Base-by-base conservation (phyloP, 495 filamentous ascomycete species). In the Neurospora africana region DNA sequence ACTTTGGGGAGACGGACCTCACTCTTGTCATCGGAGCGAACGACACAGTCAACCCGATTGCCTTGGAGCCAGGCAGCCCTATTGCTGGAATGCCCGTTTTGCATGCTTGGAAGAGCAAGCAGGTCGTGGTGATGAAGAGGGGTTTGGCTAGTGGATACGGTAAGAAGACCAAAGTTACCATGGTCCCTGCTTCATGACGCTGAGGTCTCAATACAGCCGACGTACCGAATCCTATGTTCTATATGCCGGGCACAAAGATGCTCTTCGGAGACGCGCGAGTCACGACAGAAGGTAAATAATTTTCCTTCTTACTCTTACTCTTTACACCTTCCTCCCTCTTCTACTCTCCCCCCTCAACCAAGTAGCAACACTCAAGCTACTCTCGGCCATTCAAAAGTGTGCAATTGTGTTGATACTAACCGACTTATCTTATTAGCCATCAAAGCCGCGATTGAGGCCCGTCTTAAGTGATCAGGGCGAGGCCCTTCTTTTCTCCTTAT, bases 71-170 rank as follows among this genome's bases (percentile, higher is more conserved):
- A 2, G 91, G 91, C 71, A 92, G 89, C 44, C 84, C 91, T 6
- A 94, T 95, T 76, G 92, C 91, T 0, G 92, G 92, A 5, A 95
- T 95, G 92, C 92, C 92, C 7, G 91, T 95, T 35, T 82, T 95
- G 72, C 91, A 94, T 71, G 92, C 91, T 35, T 94, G 92, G 91
- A 95, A 94, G 89, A 93, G 91, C 79, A 94, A 93, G 83, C 91
- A 95, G 76, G 91, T 93, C 5, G 86, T 95, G 69, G 91, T 95
- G 17, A 94, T 95, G 92, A 95, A 95, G 83, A 84, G 92, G 21
- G 88, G 91, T 53, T 89, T 94, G 91, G 88, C 89, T 0, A 91
- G 89, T 76, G 92, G 92, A 78, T 95, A 95, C 78, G 92, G 88
- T 90, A 74, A 79, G 85, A 80, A 21, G 36, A 36, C 36, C 36